Conservation (phyloP, 176 grass and related monocot genomes). For the Miscanthus lutarioriparius region DNA sequence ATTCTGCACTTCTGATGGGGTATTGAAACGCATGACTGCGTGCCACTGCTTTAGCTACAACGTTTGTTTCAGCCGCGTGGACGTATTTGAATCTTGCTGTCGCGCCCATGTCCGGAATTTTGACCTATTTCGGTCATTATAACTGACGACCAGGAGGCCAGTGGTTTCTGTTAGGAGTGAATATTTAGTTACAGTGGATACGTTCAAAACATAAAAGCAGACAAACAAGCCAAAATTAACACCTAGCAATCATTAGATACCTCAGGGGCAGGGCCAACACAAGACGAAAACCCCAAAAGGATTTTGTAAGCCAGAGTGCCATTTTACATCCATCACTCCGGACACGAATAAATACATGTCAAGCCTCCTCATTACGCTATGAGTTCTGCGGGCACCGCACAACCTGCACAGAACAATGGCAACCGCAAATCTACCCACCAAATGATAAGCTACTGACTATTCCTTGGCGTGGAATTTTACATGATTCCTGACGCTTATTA, state of each 20-base stretch:
- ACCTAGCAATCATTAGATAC: neutral
- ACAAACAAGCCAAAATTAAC: neutral
- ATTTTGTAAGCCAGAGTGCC: neutral
- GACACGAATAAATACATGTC: neutral
- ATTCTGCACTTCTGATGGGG: neutral
- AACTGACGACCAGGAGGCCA: too few species aligned
- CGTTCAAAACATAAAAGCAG: neutral
- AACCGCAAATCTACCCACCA: neutral
- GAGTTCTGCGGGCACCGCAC: neutral
- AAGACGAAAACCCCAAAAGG: neutral
- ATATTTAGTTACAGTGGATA: neutral
- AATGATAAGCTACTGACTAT: constrained; percentile 19
- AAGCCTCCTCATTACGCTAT: neutral
- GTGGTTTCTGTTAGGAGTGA: neutral
- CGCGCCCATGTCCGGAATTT: too few species aligned
- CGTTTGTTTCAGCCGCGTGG: neutral
- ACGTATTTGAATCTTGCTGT: too few species aligned
- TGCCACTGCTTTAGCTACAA: neutral
- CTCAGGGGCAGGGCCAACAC: too few species aligned
- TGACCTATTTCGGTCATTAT: too few species aligned
- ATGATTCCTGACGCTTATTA: neutral
- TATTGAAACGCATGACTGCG: neutral
- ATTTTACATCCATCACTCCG: neutral
- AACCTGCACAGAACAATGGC: constrained; percentile 23
- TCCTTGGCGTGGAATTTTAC: neutral